A percentile compares a stretch with the other conserved stretches of the same genome.
Conservation (phyloP, 2,329 filamentous ascomycete species). For the Sodiomyces alkalinus region DNA sequence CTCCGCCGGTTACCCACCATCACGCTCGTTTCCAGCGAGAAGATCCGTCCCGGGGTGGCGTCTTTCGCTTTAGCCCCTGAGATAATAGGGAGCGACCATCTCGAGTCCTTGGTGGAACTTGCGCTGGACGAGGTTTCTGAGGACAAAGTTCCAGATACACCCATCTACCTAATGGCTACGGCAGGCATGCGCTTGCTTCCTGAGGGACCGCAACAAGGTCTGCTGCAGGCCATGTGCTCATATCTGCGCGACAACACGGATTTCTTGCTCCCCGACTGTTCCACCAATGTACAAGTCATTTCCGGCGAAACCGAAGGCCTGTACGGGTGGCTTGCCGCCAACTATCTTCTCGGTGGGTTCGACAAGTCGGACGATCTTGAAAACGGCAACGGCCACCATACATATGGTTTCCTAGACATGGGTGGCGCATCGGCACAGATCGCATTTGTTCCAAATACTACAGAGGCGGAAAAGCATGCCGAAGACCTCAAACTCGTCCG, state of each 20-base stretch:
- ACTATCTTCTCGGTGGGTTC: constrained; percentile 87
- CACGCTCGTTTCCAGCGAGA: constrained; percentile 77
- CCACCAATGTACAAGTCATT: constrained; percentile 82
- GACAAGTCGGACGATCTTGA: constrained; percentile 58
- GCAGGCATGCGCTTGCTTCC: constrained; percentile 86
- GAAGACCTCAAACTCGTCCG: constrained; percentile 79
- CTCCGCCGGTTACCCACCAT: constrained; percentile 61
- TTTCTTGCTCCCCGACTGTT: constrained; percentile 83
- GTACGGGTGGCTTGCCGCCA: constrained; percentile 95
- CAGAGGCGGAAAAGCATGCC: constrained; percentile 78
- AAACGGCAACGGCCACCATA: constrained; percentile 80
- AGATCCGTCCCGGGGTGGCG: constrained; percentile 86
- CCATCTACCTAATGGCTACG: constrained; percentile 88
- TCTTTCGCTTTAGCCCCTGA: constrained; percentile 68
- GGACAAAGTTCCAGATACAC: constrained; percentile 66
- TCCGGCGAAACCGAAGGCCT: constrained; percentile 88
- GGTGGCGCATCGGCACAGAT: constrained; percentile 95
- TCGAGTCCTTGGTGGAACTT: constrained; percentile 66
- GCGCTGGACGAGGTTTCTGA: constrained; percentile 64
- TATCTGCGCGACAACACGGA: constrained; percentile 64
- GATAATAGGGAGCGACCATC: constrained; percentile 66
- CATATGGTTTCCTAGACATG: constrained; percentile 97
- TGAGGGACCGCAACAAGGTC: constrained; percentile 51
- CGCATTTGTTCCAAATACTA: constrained; percentile 87
- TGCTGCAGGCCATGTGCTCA: constrained; percentile 66